Percentiles rank a stretch among this genome's conserved stretches.
Conservation (phyloP, 352 stramenopile species). For the Lagenidium sp. region DNA sequence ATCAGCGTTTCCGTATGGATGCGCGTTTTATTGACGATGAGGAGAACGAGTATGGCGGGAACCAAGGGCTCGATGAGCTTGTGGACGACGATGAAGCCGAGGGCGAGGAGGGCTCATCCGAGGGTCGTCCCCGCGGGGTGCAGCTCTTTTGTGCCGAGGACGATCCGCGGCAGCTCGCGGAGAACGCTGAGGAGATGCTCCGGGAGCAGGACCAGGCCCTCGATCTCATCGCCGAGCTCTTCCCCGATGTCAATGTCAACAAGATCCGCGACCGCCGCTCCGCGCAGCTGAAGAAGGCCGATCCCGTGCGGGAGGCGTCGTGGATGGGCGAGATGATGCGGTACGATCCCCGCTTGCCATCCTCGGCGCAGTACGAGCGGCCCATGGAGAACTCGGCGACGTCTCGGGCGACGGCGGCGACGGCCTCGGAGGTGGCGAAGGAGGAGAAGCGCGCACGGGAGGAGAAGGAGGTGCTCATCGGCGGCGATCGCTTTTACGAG, state of each 20-base stretch:
- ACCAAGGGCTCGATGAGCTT: slow-evolving; percentile 15
- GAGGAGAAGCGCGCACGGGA: slow-evolving; percentile 18
- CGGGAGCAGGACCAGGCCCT: slow-evolving; percentile 42
- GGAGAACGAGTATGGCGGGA: slow-evolving; percentile 46
- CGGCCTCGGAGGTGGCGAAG: too few relatives aligned
- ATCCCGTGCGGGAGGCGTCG: slow-evolving; percentile 60
- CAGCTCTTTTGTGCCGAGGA: slow-evolving; percentile 46
- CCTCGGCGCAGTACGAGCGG: slow-evolving; percentile 43
- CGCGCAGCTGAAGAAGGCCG: slow-evolving; percentile 33
- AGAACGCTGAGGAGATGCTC: slow-evolving; percentile 29
- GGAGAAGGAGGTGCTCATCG: slow-evolving; percentile 37
- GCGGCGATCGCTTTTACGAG: slow-evolving; percentile 67
- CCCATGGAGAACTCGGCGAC: slow-evolving; percentile 14
- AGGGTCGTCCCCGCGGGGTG: slow-evolving; percentile 9
- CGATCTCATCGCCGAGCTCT: slow-evolving; percentile 44
- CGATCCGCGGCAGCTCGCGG: slow-evolving; percentile 18
- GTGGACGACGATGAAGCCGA: slow-evolving; percentile 8
- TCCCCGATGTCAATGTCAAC: slow-evolving; percentile 58
- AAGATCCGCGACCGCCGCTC: slow-evolving; percentile 38
- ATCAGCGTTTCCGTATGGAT: slow-evolving; percentile 72
- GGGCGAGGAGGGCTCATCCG: slow-evolving; percentile 6
- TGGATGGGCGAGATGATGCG: slow-evolving; percentile 72
- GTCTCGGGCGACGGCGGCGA: too few relatives aligned
- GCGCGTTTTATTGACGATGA: slow-evolving; percentile 65
- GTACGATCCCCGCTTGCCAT: slow-evolving; percentile 44